Percentiles rank a stretch among this genome's conserved stretches.
Conservation (phyloP, 1,139 yeast genomes). For the Debaryomycetaceae sp. region DNA sequence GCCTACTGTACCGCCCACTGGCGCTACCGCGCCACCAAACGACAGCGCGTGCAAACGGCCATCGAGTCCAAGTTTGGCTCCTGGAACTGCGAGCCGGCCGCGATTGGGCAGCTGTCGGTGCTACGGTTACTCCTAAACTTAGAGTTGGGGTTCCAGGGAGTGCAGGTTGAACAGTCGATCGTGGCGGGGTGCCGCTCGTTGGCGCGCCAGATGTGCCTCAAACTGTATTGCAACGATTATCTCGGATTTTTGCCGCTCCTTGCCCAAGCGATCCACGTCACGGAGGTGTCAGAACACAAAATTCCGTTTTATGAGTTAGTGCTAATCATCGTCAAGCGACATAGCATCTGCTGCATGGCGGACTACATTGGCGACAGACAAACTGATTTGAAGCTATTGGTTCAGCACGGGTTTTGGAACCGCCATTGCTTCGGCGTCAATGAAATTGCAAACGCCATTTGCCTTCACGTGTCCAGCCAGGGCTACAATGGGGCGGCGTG, state of each 20-base stretch:
- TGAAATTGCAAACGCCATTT: constrained; percentile 21
- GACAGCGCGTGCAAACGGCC: no score
- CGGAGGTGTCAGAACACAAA: constrained; percentile 15
- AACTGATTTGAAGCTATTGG: constrained; percentile 22
- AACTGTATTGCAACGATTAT: constrained; percentile 27
- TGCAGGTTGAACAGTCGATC: constrained; percentile 12
- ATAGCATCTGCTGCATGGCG: constrained; percentile 32
- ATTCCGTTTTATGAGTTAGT: constrained; percentile 26
- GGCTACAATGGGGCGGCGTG: constrained; percentile 15
- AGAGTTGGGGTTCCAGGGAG: constrained; percentile 13
- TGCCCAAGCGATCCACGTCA: constrained; percentile 28
- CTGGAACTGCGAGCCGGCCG: no score
- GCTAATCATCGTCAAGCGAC: constrained; percentile 21
- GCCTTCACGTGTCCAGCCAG: constrained; percentile 12
- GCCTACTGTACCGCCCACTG: constrained; percentile 38
- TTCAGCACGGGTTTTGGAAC: constrained; percentile 32
- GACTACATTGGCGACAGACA: constrained; percentile 23
- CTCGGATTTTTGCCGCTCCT: constrained; percentile 29
- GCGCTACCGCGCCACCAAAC: constrained; percentile 19
- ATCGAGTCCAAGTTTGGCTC: no score
- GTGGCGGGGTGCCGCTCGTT: constrained; percentile 9
- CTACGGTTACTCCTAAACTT: constrained; percentile 31
- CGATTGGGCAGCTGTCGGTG: no score
- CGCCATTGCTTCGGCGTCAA: constrained; percentile 17
- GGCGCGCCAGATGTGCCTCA: constrained; percentile 18